Evolutionary conservation across 2,329 filamentous ascomycete genomes (phyloP).

Genomic region (Beauveria scarabaeidicola): DNA sequence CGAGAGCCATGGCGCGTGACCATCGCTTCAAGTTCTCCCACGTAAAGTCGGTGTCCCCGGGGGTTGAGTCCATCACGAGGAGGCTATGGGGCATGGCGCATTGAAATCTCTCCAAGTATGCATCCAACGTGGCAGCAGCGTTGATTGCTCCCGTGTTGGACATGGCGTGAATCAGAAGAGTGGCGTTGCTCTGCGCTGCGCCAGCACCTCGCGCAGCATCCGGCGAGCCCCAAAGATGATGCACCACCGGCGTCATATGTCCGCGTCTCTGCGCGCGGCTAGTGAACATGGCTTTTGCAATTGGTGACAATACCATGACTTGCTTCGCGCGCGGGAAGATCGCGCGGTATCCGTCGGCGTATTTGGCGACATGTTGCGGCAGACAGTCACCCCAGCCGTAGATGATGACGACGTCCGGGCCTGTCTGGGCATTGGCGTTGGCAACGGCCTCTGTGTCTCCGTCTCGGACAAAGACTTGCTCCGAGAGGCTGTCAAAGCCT

Average conservation of each 20-base stretch:
- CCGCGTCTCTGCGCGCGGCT: constrained; percentile 33
- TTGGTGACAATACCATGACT: constrained; percentile 42
- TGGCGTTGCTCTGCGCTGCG: not conserved
- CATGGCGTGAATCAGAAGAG: constrained; percentile 44
- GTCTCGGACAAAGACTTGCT: constrained; percentile 38
- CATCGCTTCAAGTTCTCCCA: constrained; percentile 32
- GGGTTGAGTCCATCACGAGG: constrained; percentile 44
- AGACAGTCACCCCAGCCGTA: constrained; percentile 51
- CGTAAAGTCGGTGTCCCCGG: constrained; percentile 36
- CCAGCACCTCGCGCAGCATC: constrained; percentile 12
- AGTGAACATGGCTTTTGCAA: constrained; percentile 37
- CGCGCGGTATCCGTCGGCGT: constrained; percentile 40
- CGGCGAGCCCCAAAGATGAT: constrained; percentile 25
- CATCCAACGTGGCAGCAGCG: constrained; percentile 40
- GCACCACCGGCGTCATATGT: constrained; percentile 37
- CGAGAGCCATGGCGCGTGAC: constrained; percentile 45
- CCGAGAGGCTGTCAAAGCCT: constrained; percentile 38
- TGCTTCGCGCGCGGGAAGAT: constrained; percentile 44
- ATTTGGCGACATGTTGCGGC: constrained; percentile 48
- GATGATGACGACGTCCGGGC: constrained; percentile 41
- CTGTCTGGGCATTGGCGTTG: constrained; percentile 13
- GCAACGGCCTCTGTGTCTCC: constrained; percentile 20
- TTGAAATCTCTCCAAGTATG: constrained; percentile 31
- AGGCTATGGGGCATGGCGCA: constrained; percentile 38
- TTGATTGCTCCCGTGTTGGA: constrained; percentile 52